These are phyloP conservation scores for Breviolum minutum DNA, from an alignment of 73 alveolate species.

Conservation along the genomic window DNA sequence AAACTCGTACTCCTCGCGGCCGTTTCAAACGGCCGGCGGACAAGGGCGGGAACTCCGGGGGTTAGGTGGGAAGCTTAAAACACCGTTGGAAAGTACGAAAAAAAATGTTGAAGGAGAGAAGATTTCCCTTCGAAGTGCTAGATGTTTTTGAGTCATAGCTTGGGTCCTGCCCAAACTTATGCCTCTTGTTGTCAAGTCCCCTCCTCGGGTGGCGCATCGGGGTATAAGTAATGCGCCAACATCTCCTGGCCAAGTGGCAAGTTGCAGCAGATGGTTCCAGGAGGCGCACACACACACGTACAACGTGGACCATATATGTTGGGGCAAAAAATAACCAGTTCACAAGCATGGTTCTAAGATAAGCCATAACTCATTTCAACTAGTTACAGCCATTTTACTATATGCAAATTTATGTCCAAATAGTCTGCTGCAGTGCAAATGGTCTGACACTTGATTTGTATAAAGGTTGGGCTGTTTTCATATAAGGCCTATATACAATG, in stretches of 20 bases:
- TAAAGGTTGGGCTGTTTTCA: no score
- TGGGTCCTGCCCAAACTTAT: neutral
- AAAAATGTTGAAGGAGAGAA: neutral
- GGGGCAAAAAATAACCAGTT: neutral
- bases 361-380: no score
- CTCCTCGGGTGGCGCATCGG: neutral
- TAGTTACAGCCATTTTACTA: no score
- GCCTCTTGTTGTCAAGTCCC: neutral
- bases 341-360: neutral
- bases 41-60: neutral
- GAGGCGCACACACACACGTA: neutral
- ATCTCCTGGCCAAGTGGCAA: neutral
- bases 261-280: neutral
- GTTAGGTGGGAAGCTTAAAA: neutral
- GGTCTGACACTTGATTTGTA: no score
- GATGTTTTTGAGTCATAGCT: no score
- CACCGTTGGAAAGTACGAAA: neutral
- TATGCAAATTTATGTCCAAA: no score
- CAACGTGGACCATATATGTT: no score
- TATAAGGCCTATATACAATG: no score
- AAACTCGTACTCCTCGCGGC: conserved; percentile 45
- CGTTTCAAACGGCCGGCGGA: neutral
- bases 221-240: conserved; percentile 8
- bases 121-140: no score
- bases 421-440: no score